Evolutionary conservation across 306 rosid genomes (phyloP).

Genomic region (Corylus americana): DNA sequence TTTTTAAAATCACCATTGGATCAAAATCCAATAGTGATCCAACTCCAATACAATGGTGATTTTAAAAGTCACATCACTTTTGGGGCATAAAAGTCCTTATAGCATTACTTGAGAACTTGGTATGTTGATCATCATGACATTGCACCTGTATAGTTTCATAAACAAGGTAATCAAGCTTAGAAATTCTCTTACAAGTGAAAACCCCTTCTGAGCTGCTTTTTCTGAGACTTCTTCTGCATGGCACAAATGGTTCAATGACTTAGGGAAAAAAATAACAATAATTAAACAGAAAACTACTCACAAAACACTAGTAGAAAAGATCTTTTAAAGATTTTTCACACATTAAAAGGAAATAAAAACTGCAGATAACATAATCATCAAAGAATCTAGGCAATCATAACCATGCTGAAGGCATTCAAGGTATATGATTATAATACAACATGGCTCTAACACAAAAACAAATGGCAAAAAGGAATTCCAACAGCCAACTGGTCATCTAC

Average conservation of each 20-base stretch:
- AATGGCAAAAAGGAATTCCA: neutral
- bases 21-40: too few species aligned
- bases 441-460: constrained; percentile 8
- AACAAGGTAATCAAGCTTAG: constrained; percentile 13
- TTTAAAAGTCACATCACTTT: too few species aligned
- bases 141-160: neutral
- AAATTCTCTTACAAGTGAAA: constrained; percentile 63
- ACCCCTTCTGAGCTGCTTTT: constrained; percentile 45
- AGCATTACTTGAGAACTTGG: neutral
- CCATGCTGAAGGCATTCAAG: neutral
- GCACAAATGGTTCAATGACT: constrained; percentile 31
- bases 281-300: constrained; percentile 15
- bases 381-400: constrained; percentile 7
- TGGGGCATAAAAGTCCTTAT: too few species aligned
- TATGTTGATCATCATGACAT: neutral
- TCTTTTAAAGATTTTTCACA: neutral
- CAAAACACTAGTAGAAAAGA: neutral
- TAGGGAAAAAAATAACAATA: constrained; percentile 6
- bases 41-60: too few species aligned
- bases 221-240: constrained; percentile 64
- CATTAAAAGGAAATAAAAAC: constrained; percentile 3
- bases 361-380: constrained; percentile 9
- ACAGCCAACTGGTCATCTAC: too few species aligned
- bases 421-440: neutral
- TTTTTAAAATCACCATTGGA: too few species aligned